These are phyloP conservation scores for Neonectria faginata DNA, from an alignment of 2,329 filamentous ascomycete genomes.

Conservation along the genomic window DNA sequence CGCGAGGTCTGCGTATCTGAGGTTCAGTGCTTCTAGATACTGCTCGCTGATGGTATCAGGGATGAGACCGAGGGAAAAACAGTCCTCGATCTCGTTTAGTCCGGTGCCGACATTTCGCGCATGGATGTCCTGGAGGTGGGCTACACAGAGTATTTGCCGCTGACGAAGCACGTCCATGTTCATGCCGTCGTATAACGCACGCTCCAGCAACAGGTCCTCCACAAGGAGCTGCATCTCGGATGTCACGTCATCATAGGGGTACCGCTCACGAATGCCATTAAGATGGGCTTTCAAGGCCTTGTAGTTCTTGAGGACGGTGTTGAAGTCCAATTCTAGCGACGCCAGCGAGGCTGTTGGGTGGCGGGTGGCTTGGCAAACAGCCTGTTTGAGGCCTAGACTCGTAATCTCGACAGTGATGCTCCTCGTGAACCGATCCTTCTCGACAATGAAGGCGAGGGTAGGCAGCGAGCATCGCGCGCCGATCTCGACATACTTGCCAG, in stretches of 20 bases:
- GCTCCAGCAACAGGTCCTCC: conserved; percentile 43
- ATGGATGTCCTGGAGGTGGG: conserved; percentile 47
- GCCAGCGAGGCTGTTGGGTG: conserved; percentile 14
- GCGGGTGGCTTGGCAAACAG: conserved; percentile 53
- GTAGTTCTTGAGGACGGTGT: conserved; percentile 42
- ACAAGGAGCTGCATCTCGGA: conserved; percentile 46
- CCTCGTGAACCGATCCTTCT: conserved; percentile 42
- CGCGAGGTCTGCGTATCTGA: conserved; percentile 39
- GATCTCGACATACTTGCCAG: conserved; percentile 44
- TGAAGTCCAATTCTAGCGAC: conserved; percentile 36
- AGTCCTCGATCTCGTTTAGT: conserved; percentile 46
- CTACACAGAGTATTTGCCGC: conserved; percentile 29
- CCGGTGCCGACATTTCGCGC: conserved; percentile 42
- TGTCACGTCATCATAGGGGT: conserved; percentile 30
- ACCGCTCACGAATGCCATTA: conserved; percentile 18
- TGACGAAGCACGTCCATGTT: conserved; percentile 38
- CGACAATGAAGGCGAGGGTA: conserved; percentile 43
- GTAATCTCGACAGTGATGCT: conserved; percentile 40
- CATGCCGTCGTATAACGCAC: conserved; percentile 45
- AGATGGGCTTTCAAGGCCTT: conserved; percentile 39
- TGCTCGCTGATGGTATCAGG: conserved; percentile 33
- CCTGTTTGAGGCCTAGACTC: conserved; percentile 54
- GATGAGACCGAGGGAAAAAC: conserved; percentile 42
- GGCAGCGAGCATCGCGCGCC: conserved; percentile 33
- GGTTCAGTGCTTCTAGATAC: conserved; percentile 37